These are phyloP conservation scores for Barnettozyma vustinii DNA, from an alignment of 805 yeast species.

Conservation along the genomic window DNA sequence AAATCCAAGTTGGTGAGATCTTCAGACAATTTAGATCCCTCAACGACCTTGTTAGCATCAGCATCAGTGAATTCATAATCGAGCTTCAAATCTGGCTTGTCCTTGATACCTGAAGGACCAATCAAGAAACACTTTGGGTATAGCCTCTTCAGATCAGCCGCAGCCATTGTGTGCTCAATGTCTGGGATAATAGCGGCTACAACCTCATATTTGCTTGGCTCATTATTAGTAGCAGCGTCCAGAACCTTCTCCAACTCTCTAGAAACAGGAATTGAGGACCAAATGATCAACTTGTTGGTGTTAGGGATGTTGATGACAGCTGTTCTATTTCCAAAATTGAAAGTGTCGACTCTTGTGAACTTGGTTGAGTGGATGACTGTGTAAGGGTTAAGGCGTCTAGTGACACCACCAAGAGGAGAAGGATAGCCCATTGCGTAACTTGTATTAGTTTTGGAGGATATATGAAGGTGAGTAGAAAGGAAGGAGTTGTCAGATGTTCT, in stretches of 20 bases:
- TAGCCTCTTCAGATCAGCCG: slow-evolving; percentile 42
- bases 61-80: slow-evolving; percentile 34
- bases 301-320: slow-evolving; percentile 28
- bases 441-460: background rate
- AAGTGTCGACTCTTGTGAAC: slow-evolving; percentile 26
- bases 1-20: slow-evolving; percentile 47
- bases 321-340: slow-evolving; percentile 37
- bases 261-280: slow-evolving; percentile 55
- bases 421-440: slow-evolving; percentile 34
- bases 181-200: slow-evolving; percentile 57
- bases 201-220: slow-evolving; percentile 32
- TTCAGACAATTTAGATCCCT: slow-evolving; percentile 29
- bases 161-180: slow-evolving; percentile 60
- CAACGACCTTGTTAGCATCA: slow-evolving; percentile 34
- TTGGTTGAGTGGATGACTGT: slow-evolving; percentile 32
- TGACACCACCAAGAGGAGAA: slow-evolving; percentile 32
- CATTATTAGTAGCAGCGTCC: slow-evolving; percentile 29
- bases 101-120: slow-evolving; percentile 39
- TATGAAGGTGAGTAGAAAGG: too few species aligned
- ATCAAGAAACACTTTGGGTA: slow-evolving; percentile 48
- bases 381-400: slow-evolving; percentile 29
- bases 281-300: slow-evolving; percentile 37
- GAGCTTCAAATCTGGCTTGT: slow-evolving; percentile 31
- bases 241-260: slow-evolving; percentile 38
- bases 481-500: too few species aligned